A percentile compares a stretch with the other conserved stretches of the same genome.
Conservation (phyloP, 148 eudicot species). For the Camellia japonica region DNA sequence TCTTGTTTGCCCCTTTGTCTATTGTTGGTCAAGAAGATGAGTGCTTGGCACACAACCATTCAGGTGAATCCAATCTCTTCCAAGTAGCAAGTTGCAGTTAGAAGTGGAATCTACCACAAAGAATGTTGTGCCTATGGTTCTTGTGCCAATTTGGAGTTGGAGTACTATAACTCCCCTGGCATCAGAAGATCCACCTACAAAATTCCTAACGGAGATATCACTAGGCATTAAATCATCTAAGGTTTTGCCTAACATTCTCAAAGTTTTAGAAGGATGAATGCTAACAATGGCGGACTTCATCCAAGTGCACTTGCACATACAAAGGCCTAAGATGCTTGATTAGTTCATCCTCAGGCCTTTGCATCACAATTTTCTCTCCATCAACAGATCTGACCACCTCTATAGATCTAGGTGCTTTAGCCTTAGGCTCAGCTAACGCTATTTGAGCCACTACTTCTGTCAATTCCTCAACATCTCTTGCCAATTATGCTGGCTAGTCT, state of each 20-base stretch:
- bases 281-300: too few species aligned
- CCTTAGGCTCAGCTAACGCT: too few species aligned
- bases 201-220: not conserved
- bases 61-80: not conserved
- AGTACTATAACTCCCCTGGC: not conserved
- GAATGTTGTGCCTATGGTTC: not conserved
- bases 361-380: too few species aligned
- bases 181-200: not conserved
- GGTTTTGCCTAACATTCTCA: not conserved
- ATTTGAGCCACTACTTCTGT: too few species aligned
- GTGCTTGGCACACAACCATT: not conserved
- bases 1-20: not conserved
- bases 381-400: too few species aligned
- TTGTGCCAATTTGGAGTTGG: not conserved
- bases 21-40: not conserved
- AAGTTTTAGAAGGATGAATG: too few species aligned
- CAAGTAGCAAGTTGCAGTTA: not conserved
- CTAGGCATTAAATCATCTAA: not conserved
- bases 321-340: too few species aligned
- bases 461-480: too few species aligned
- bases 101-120: not conserved
- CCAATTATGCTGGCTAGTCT: too few species aligned
- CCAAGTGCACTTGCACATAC: too few species aligned
- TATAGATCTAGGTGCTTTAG: too few species aligned
- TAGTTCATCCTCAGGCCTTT: too few species aligned